A percentile compares a stretch with the other conserved stretches of the same genome.
Evolutionary conservation across 2,329 filamentous ascomycete species (phyloP).

Genomic region (Epichloe festucae): DNA sequence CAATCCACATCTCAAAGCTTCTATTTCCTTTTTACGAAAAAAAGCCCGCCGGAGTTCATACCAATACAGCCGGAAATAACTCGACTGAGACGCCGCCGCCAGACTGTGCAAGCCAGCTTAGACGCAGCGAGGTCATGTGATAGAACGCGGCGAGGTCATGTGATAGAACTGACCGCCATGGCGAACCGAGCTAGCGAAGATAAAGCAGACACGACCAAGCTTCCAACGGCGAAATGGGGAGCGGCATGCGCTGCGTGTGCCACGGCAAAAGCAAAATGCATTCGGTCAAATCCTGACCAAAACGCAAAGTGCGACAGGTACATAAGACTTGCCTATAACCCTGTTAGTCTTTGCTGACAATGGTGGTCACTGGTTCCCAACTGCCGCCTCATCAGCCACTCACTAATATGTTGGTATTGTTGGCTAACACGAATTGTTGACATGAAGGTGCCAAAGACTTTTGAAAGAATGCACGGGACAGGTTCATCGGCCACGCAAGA

Average conservation of each 20-base stretch:
- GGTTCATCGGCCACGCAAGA: constrained; percentile 36
- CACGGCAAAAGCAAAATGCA: constrained; percentile 36
- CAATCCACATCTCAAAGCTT: not conserved
- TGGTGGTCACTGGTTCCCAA: not conserved
- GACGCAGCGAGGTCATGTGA: constrained; percentile 4
- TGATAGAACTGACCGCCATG: constrained; percentile 3
- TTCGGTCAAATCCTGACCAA: constrained; percentile 24
- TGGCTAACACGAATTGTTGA: not conserved
- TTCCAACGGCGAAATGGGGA: constrained; percentile 32
- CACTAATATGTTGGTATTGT: not conserved
- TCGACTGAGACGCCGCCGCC: not conserved
- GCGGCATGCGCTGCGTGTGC: constrained; percentile 36
- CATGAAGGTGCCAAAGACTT: constrained; percentile 31
- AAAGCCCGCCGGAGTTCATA: constrained; percentile 10
- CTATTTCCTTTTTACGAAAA: constrained; percentile 1
- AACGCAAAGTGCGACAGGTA: constrained; percentile 34
- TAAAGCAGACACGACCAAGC: constrained; percentile 15
- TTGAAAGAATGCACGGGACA: constrained; percentile 34
- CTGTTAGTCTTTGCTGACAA: not conserved
- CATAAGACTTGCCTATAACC: constrained; percentile 13
- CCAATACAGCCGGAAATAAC: not conserved
- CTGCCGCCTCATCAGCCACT: not conserved
- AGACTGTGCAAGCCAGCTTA: not conserved
- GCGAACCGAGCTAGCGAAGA: constrained; percentile 1
- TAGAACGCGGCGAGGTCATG: not conserved